A percentile compares a stretch with the other conserved stretches of the same genome.
Conservation (phyloP, 495 filamentous ascomycete genomes). For the Penicillium goetzii region DNA sequence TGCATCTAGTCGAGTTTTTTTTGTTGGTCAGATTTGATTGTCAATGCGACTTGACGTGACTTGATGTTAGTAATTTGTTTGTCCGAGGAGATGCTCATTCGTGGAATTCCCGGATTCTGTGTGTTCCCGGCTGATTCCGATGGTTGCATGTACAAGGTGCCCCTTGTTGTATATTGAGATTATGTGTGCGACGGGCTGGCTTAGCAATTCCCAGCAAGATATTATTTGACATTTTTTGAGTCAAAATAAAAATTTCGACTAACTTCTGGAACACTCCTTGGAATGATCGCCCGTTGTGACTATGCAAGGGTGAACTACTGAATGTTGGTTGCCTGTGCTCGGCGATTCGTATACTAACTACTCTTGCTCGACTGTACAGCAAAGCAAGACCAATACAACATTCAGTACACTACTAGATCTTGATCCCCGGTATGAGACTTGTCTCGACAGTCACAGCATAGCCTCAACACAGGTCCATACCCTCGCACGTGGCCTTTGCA, state of each 20-base stretch:
- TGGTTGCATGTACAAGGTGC: background rate
- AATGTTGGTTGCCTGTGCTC: constrained; percentile 4
- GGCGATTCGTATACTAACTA: background rate
- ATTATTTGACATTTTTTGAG: background rate
- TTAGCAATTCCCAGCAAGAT: background rate
- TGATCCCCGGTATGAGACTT: background rate
- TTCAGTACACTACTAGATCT: background rate
- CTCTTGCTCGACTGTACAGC: background rate
- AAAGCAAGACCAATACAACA: background rate
- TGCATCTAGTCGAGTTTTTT: background rate
- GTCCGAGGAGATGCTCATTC: constrained; percentile 3
- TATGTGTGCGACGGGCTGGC: background rate
- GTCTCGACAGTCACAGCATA: background rate
- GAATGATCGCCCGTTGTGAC: background rate
- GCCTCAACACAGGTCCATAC: background rate
- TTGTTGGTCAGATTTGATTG: background rate
- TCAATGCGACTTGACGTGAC: background rate
- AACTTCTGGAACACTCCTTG: background rate
- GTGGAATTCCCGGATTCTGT: background rate
- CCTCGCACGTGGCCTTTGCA: constrained; percentile 5
- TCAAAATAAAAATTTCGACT: background rate
- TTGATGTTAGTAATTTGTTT: background rate
- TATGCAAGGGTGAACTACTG: background rate
- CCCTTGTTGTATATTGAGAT: background rate
- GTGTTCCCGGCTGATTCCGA: constrained; percentile 3